Conservation (phyloP, 257 asterid genomes). For the Fraxinus anomala region DNA sequence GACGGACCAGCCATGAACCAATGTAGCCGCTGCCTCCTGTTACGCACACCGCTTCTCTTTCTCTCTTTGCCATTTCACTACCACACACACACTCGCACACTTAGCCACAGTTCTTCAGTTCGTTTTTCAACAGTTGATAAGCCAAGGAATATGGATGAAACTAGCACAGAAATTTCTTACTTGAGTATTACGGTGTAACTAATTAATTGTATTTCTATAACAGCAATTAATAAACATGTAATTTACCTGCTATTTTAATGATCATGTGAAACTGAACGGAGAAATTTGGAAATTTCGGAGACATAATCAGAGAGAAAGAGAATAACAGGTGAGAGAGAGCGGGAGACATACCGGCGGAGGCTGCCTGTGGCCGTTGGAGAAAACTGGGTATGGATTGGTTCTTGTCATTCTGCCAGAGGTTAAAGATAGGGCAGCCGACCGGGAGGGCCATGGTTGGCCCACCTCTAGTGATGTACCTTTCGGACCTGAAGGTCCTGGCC, state of each 20-base stretch:
- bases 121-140: not conserved
- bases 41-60: conserved; percentile 70
- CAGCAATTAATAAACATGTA: not conserved
- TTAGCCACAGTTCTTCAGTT: too few species aligned
- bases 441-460: too few species aligned
- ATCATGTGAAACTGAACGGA: not conserved
- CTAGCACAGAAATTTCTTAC: not conserved
- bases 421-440: too few species aligned
- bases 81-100: not conserved
- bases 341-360: not conserved
- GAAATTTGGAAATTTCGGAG: not conserved
- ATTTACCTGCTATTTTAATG: not conserved
- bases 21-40: conserved; percentile 89
- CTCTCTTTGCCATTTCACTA: conserved; percentile 35
- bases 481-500: too few species aligned
- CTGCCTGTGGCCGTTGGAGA: not conserved
- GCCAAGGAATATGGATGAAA: not conserved
- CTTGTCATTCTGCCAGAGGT: not conserved
- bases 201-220: not conserved
- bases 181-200: not conserved
- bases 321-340: not conserved
- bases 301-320: not conserved
- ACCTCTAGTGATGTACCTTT: too few species aligned
- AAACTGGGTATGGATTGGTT: not conserved
- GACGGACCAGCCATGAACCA: conserved; percentile 70